These are phyloP conservation scores for Carex littledalei DNA, from an alignment of 176 grass and related monocot species.

Conservation along the genomic window DNA sequence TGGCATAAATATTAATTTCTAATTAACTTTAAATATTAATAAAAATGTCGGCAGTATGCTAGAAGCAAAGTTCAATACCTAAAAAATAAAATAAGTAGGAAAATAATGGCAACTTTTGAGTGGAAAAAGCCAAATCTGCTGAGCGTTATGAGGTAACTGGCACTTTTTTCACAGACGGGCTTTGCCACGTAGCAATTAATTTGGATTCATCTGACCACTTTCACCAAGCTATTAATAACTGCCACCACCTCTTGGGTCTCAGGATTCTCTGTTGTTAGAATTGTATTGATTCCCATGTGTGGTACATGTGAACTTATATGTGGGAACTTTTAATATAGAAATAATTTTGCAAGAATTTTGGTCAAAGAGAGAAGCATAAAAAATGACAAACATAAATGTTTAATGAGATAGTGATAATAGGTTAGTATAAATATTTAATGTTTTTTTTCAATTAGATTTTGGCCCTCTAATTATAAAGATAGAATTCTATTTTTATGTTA, in stretches of 20 bases:
- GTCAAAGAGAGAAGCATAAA: not conserved
- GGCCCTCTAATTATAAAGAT: not conserved
- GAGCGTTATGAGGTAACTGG: slow-evolving; percentile 5
- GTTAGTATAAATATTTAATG: not conserved
- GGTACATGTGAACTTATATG: not conserved
- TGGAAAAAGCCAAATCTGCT: not conserved
- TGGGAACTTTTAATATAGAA: not conserved
- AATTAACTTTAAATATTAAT: too few relatives aligned
- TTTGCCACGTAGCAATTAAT: slow-evolving; percentile 12
- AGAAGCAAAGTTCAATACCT: not conserved
- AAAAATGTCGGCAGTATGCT: too few relatives aligned
- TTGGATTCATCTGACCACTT: slow-evolving; percentile 11
- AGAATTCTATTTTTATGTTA: not conserved
- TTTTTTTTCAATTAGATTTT: not conserved
- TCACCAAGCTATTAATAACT: slow-evolving; percentile 16
- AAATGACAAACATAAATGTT: not conserved
- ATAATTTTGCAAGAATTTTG: not conserved
- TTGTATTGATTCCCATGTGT: not conserved
- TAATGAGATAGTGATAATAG: not conserved
- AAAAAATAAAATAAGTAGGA: not conserved
- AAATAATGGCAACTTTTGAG: not conserved
- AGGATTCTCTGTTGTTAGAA: not conserved
- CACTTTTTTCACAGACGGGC: not conserved
- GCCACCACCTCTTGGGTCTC: not conserved
- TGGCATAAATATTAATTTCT: too few relatives aligned